Conservation (phyloP, 768 basidiomycete genomes). For the Amyloporia xantha region DNA sequence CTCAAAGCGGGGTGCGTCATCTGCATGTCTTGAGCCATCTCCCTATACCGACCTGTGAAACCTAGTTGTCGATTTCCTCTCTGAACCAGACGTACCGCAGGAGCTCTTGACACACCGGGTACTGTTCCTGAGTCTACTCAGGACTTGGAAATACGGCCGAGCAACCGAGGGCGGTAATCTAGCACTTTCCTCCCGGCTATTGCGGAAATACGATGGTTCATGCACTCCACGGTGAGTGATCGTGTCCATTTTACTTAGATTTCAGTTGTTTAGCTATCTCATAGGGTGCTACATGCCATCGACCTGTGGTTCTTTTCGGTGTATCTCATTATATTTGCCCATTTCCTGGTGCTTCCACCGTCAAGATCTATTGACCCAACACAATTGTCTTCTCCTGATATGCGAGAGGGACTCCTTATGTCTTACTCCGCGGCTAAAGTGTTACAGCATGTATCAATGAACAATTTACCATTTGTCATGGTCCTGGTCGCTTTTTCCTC, state of each 20-base stretch:
- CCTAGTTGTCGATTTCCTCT: conserved; percentile 40
- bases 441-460: conserved; percentile 26
- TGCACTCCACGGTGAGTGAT: conserved; percentile 40
- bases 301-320: conserved; percentile 33
- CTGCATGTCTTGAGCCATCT: too few species aligned
- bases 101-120: conserved; percentile 36
- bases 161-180: not conserved
- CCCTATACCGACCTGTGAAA: too few species aligned
- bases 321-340: conserved; percentile 37
- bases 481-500: conserved; percentile 35
- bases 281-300: conserved; percentile 38
- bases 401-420: conserved; percentile 33
- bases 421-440: conserved; percentile 34
- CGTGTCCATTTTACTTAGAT: not conserved
- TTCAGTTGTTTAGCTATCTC: not conserved
- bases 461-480: conserved; percentile 30
- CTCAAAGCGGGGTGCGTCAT: conserved; percentile 19
- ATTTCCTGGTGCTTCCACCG: conserved; percentile 12
- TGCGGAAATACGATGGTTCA: conserved; percentile 29
- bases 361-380: not conserved
- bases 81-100: conserved; percentile 24
- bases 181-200: conserved; percentile 6
- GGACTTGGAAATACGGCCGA: conserved; percentile 36
- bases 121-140: conserved; percentile 30
- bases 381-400: conserved; percentile 17